phyloP scores from a whole-genome alignment of 192 early-diverging fungal genomes.

The Rhizoclosmatium globosum region DNA sequence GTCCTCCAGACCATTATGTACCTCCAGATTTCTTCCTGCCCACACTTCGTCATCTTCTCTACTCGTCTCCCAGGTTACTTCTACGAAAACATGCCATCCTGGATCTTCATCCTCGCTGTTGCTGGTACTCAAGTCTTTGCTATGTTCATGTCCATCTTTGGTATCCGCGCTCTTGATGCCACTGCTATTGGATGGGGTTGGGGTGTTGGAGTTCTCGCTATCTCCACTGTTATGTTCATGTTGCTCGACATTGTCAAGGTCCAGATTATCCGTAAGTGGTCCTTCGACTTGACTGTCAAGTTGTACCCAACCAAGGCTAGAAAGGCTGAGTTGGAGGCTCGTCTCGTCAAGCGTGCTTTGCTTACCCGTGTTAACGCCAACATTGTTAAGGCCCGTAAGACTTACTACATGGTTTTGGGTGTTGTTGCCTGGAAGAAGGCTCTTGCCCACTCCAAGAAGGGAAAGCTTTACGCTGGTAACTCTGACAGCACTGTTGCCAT shows the following conservation, averaged over 20 bases:
- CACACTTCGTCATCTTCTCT: slow-evolving; percentile 97
- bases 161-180: slow-evolving; percentile 44
- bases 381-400: slow-evolving; percentile 45
- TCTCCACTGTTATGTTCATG: slow-evolving; percentile 86
- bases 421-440: slow-evolving; percentile 34
- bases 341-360: slow-evolving; percentile 10
- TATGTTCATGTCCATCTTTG: slow-evolving; percentile 89
- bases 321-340: slow-evolving; percentile 62
- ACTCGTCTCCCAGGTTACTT: slow-evolving; percentile 88
- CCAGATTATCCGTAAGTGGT: slow-evolving; percentile 83
- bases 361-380: slow-evolving; percentile 40
- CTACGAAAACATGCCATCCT: slow-evolving; percentile 86
- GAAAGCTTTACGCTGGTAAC: neutral
- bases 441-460: neutral
- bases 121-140: slow-evolving; percentile 91
- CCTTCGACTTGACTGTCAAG: slow-evolving; percentile 87
- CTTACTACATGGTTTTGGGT: slow-evolving; percentile 22
- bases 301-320: slow-evolving; percentile 77
- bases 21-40: slow-evolving; percentile 90
- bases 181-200: slow-evolving; percentile 62
- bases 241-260: slow-evolving; percentile 93
- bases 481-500: neutral
- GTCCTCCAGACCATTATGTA: slow-evolving; percentile 91
- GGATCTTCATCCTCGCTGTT: slow-evolving; percentile 81
- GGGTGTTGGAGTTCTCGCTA: slow-evolving; percentile 76